A percentile compares a stretch with the other conserved stretches of the same genome.
phyloP scores from a whole-genome alignment of 2,329 filamentous ascomycete genomes.

The Nectriaceae sp. region DNA sequence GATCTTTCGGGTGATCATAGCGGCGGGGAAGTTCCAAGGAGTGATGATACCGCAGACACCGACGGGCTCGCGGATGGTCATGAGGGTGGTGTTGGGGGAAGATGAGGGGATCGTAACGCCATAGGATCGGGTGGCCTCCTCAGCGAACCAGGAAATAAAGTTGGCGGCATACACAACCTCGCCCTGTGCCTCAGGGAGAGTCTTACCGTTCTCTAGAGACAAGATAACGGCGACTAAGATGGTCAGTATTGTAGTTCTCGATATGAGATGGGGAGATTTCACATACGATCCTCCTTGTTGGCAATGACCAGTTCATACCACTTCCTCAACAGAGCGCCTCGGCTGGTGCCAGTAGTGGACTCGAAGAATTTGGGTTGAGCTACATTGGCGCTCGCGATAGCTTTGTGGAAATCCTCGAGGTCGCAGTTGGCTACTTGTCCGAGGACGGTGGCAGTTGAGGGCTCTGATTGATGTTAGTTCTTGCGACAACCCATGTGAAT shows the following conservation, averaged over 20 bases:
- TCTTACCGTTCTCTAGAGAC: conserved; percentile 57
- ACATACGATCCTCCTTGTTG: conserved; percentile 30
- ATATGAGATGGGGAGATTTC: neutral
- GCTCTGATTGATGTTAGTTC: conserved; percentile 14
- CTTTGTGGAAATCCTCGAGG: conserved; percentile 28
- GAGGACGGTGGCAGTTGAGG: conserved; percentile 29
- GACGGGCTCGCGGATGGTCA: conserved; percentile 63
- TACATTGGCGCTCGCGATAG: conserved; percentile 28
- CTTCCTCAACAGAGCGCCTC: conserved; percentile 29
- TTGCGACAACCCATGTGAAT: neutral
- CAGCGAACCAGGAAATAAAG: conserved; percentile 59
- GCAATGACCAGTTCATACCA: conserved; percentile 29
- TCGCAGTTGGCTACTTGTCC: conserved; percentile 29
- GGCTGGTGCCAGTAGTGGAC: conserved; percentile 28
- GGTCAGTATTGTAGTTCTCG: conserved; percentile 3
- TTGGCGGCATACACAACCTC: conserved; percentile 57
- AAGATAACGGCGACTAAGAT: conserved; percentile 37
- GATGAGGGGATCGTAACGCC: conserved; percentile 63
- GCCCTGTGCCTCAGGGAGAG: conserved; percentile 52
- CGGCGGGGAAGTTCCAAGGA: too few relatives aligned
- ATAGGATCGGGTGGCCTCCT: conserved; percentile 51
- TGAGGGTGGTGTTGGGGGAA: conserved; percentile 63
- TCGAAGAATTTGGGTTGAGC: conserved; percentile 29
- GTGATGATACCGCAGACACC: too few relatives aligned
- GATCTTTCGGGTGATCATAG: too few relatives aligned